Conservation (phyloP, 2,329 filamentous ascomycete genomes). For the Cladorrhinum sp. region DNA sequence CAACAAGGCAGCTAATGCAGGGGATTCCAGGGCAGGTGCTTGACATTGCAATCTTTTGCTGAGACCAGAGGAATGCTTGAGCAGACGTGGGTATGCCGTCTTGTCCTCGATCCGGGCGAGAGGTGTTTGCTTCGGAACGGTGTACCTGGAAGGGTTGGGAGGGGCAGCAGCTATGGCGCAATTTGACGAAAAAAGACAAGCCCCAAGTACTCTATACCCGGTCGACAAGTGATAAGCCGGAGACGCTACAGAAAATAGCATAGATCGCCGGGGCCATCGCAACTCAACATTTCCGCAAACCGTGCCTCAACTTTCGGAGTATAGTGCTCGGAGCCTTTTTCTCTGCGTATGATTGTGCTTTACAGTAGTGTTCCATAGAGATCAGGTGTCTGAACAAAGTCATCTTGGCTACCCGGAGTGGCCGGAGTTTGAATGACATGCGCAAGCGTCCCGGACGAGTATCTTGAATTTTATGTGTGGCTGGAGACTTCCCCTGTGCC, state of each 20-base stretch:
- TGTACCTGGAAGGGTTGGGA: slow-evolving; percentile 11
- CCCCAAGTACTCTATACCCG: slow-evolving; percentile 22
- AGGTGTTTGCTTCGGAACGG: slow-evolving; percentile 7
- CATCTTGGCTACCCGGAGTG: neutral
- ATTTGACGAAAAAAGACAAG: slow-evolving; percentile 22
- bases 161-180: slow-evolving; percentile 28
- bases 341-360: neutral
- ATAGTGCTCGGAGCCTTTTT: slow-evolving; percentile 2
- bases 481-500: slow-evolving; percentile 6
- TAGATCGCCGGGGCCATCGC: neutral
- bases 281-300: neutral
- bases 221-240: slow-evolving; percentile 4
- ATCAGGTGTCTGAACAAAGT: neutral
- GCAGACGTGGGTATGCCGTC: slow-evolving; percentile 2
- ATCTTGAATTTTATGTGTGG: slow-evolving; percentile 18
- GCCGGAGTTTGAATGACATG: slow-evolving; percentile 10
- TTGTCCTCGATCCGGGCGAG: slow-evolving; percentile 9
- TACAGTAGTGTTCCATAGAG: neutral
- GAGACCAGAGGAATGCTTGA: neutral
- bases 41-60: neutral
- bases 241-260: slow-evolving; percentile 21
- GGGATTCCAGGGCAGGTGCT: slow-evolving; percentile 4
- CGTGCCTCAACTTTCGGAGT: slow-evolving; percentile 1
- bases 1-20: slow-evolving; percentile 3
- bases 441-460: neutral